phyloP scores from a whole-genome alignment of 1,284 basidiomycete species.

The Trichosporon sp. region DNA sequence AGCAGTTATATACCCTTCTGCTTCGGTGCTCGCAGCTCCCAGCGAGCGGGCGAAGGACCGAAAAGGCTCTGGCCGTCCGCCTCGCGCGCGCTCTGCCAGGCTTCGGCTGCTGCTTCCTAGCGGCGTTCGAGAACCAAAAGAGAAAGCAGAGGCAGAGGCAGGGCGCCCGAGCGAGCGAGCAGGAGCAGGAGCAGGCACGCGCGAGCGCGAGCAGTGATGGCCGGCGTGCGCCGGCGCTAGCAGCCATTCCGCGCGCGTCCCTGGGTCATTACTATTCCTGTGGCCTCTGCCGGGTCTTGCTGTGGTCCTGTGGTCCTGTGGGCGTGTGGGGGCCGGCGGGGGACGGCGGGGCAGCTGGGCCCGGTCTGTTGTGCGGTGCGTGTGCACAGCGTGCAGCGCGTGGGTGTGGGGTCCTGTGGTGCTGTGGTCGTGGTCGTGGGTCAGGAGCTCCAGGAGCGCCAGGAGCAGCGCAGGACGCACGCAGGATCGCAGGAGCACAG shows the following conservation, averaged over 20 bases:
- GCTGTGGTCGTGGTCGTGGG: neutral
- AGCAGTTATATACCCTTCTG: neutral
- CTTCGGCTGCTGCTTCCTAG: neutral
- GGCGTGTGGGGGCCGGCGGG: neutral
- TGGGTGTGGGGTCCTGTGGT: neutral
- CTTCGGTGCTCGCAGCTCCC: too few relatives aligned
- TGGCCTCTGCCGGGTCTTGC: too few relatives aligned
- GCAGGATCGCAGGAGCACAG: too few relatives aligned
- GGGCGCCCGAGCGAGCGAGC: neutral
- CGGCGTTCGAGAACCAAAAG: neutral
- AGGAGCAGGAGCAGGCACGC: neutral
- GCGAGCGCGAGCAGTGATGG: neutral
- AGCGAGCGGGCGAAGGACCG: too few relatives aligned
- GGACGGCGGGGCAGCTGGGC: neutral
- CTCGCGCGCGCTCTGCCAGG: neutral
- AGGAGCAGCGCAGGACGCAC: too few relatives aligned
- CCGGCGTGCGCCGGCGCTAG: neutral
- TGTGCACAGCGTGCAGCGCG: neutral
- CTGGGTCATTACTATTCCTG: neutral
- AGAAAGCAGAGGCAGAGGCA: neutral
- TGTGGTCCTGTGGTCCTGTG: too few relatives aligned
- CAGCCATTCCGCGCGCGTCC: neutral
- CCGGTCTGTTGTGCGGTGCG: neutral
- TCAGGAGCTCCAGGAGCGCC: too few relatives aligned
- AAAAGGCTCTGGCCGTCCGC: neutral